Evolutionary conservation across 148 eudicot species (phyloP).

Genomic region (Rhododendron ovatum): DNA sequence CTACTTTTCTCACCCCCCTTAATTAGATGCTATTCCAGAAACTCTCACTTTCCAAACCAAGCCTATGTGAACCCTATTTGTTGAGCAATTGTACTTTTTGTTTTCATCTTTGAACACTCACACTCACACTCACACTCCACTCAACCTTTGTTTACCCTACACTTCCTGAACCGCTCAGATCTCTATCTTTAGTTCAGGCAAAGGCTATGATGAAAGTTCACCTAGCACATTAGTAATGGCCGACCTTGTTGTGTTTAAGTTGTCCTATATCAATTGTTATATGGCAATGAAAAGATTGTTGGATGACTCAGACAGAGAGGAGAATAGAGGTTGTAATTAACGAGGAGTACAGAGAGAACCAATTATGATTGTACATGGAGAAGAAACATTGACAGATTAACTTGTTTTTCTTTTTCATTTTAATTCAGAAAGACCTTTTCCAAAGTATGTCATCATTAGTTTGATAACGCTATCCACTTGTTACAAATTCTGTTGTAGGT

Average conservation of each 20-base stretch:
- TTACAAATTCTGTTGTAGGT: constrained; percentile 37
- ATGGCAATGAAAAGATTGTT: background rate
- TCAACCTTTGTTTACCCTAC: background rate
- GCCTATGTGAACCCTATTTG: background rate
- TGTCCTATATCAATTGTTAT: background rate
- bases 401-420: background rate
- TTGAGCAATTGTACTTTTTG: background rate
- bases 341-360: background rate
- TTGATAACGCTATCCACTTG: background rate
- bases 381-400: background rate
- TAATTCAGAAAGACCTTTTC: background rate
- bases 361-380: background rate
- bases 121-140: background rate
- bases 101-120: background rate
- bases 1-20: background rate
- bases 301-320: background rate
- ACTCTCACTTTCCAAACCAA: background rate
- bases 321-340: background rate
- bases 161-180: background rate
- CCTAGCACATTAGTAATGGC: background rate
- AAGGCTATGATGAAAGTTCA: background rate
- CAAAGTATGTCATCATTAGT: background rate
- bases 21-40: background rate
- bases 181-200: background rate
- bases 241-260: background rate